These are phyloP conservation scores for Raffaelea arxii DNA, from an alignment of 2,329 filamentous ascomycete genomes.

Conservation along the genomic window DNA sequence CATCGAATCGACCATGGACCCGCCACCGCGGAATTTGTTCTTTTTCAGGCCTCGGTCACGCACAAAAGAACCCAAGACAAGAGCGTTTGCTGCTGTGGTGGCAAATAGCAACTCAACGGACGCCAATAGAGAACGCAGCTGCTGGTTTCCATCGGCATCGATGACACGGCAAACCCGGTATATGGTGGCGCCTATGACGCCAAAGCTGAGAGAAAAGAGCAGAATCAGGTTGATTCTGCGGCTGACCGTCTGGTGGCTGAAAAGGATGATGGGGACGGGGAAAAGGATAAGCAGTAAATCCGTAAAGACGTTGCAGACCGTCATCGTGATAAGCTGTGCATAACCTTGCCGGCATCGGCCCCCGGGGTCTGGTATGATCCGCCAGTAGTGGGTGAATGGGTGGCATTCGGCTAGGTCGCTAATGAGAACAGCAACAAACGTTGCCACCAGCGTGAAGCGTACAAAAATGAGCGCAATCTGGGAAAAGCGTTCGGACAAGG, in stretches of 20 bases:
- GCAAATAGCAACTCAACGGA: conserved; percentile 87
- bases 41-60: conserved; percentile 87
- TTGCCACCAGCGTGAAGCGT: conserved; percentile 64
- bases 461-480: conserved; percentile 62
- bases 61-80: conserved; percentile 88
- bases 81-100: conserved; percentile 73
- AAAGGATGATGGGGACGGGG: conserved; percentile 78
- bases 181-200: conserved; percentile 68
- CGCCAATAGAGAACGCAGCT: conserved; percentile 79
- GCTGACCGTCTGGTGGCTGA: conserved; percentile 64
- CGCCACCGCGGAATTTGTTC: conserved; percentile 65
- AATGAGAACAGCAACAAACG: conserved; percentile 72
- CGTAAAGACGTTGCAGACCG: conserved; percentile 77
- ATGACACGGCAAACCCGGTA: conserved; percentile 78
- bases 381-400: conserved; percentile 66
- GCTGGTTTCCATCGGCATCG: conserved; percentile 59
- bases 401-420: conserved; percentile 77
- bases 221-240: conserved; percentile 70
- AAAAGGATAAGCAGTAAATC: conserved; percentile 82
- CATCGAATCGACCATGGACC: conserved; percentile 53
- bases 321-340: conserved; percentile 81
- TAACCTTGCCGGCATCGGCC: conserved; percentile 78
- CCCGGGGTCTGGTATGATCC: conserved; percentile 77
- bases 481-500: conserved; percentile 72
- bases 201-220: conserved; percentile 76